Percentiles rank a stretch among this genome's conserved stretches.
phyloP scores from a whole-genome alignment of 73 alveolate species.

The Paramecium caudatum region DNA sequence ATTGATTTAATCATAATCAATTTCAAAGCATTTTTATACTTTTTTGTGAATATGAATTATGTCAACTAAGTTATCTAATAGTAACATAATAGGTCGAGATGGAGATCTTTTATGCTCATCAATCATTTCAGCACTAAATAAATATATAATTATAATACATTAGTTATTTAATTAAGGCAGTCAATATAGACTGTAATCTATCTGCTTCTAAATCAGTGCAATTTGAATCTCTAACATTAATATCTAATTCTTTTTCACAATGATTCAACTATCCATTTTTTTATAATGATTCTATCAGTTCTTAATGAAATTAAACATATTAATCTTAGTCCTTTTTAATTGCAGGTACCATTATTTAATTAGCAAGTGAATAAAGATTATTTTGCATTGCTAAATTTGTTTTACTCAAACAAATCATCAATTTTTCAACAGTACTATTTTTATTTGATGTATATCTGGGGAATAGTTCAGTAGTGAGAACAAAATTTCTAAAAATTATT shows the following conservation, averaged over 20 bases:
- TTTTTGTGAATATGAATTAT: background rate
- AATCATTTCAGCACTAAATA: background rate
- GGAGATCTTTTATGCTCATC: constrained; percentile 40
- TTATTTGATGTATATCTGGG: constrained; percentile 30
- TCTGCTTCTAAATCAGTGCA: background rate
- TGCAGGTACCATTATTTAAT: constrained; percentile 4
- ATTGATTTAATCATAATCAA: constrained; percentile 60
- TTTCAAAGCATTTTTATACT: background rate
- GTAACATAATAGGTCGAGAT: background rate
- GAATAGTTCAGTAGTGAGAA: constrained; percentile 7
- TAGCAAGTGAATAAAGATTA: constrained; percentile 2
- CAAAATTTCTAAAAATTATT: constrained; percentile 59
- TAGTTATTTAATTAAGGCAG: constrained; percentile 1
- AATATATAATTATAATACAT: background rate
- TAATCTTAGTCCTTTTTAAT: constrained; percentile 38
- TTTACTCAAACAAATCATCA: constrained; percentile 47
- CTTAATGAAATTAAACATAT: constrained; percentile 34
- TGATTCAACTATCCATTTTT: constrained; percentile 46
- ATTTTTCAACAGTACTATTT: constrained; percentile 2
- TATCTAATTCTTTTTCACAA: constrained; percentile 59
- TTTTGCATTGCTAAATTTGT: constrained; percentile 48
- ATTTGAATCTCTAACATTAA: background rate
- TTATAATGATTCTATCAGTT: background rate
- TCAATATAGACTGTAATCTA: background rate
- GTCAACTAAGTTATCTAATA: constrained; percentile 29